Evolutionary conservation across 129 eudicot species (phyloP).

Genomic region (Calendula officinalis): DNA sequence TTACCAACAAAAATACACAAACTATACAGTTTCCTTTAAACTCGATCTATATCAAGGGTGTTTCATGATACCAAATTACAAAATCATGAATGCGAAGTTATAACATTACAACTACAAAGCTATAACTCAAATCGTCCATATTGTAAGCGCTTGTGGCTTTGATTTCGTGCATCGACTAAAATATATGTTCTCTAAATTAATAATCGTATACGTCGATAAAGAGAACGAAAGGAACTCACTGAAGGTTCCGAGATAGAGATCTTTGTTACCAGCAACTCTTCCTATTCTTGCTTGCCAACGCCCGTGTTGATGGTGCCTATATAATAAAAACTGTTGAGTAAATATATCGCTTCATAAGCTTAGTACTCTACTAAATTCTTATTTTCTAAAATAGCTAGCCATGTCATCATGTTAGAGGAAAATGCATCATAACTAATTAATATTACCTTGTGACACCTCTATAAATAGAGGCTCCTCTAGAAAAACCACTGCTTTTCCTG

Average conservation of each 20-base stretch:
- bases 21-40: no score
- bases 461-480: conserved; percentile 92
- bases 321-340: background rate
- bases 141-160: background rate
- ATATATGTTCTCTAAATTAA: background rate
- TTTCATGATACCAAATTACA: no score
- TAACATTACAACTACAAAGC: no score
- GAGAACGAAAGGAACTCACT: conserved; percentile 45
- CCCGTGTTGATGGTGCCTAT: conserved; percentile 88
- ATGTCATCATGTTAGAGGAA: background rate
- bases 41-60: no score
- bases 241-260: conserved; percentile 91
- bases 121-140: no score
- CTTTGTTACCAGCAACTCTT: conserved; percentile 93
- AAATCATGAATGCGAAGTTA: no score
- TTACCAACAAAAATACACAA: no score
- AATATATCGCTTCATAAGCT: background rate
- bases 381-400: background rate
- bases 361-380: no score
- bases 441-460: conserved; percentile 87
- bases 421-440: background rate
- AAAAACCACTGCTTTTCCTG: conserved; percentile 96
- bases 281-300: conserved; percentile 98
- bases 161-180: background rate
- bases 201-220: background rate